Base-by-base conservation (phyloP, 1,284 basidiomycete genomes). In the Sparassis latifolia region DNA sequence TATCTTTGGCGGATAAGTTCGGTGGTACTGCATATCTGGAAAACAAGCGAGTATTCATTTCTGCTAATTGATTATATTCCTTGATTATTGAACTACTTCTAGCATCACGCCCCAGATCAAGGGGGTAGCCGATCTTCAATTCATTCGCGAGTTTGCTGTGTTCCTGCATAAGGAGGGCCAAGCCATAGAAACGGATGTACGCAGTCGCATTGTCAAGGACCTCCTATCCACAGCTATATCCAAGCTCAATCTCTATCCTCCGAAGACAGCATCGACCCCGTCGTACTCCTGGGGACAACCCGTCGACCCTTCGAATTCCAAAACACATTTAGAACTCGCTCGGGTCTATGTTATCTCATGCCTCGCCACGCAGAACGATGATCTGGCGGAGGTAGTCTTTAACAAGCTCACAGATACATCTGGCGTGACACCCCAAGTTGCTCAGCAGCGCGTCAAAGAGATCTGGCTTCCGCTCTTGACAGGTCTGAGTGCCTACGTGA, bases 21-120 rank as follows among this genome's bases (percentile, higher is more conserved):
- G 47, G 47, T 5, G 50, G 39, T 3, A 32, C 37, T 3, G 20
- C 5, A 10, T 51, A 27, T 39, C 32, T 45, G 39, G 38, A 42
- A 27, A 6, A 10, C 4, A 38, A 10, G 35, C 35, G 35, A 37
- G 35, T 7, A 37, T 12, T 37, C 6, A 6, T 37, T 37, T 7
- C 12, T 12, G 12, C 12, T 12, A 12, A 37, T 37, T 37, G 35
- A 37, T 12, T 12, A 37, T 12, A 37, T 37, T 12, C 35, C 12
- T 6, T 7, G 7, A 37, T 12, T 12, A 6, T 37, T 12, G 35
- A 33, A 5, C 3, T 29, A 20, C 20, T 32, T 30, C n/a, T 31
- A 53, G 52, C 5, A 33, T 53, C 7, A 30, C 50, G 7, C 48
- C 48, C 12, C 48, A 50, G 35, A 30, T 53, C 40, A 50, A 47